Base-by-base conservation (phyloP, 2,329 filamentous ascomycete genomes). In the Calonectria pteridis region DNA sequence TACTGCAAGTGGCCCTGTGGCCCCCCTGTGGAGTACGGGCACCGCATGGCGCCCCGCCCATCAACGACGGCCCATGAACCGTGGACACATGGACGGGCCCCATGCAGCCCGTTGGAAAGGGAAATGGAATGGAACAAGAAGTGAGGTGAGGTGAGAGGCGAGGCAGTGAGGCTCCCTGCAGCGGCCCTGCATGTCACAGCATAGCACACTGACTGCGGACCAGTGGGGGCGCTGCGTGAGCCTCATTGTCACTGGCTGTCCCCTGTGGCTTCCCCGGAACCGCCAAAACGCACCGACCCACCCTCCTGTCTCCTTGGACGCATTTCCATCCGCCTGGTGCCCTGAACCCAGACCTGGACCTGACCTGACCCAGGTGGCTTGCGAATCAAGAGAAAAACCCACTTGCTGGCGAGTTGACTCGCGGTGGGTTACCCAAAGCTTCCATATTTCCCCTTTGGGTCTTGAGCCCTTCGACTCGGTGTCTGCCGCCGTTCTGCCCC, bases 11-110 rank as follows among this genome's bases (percentile, higher is more conserved):
- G 58, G 58, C 58, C 59, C 59, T 63, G 59, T 46, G 26, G 59
- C 65, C 50, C 65, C 50, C 69, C 63, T 51, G 51, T 67, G 63
- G 63, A 67, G 51, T n/a, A 64, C 53, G 43, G 64, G 53, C 67
- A 50, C 20, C 64, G 64, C 63, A 72, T 64, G 50, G 72, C 63
- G 64, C 62, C 72, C 55, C 68, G 69, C 68, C 68, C 62, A 67
- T 71, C 62, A 65, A 55, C 46, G 58, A 63, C 53, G 69, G 69
- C 51, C 69, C 68, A 71, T 58, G 58, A 55, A 65, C 59, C 59
- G 37, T 63, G 59, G 67, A 63, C 59, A 46, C 31, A 67, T 67
- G 64, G 49, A 37, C 29, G 31, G 62, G 20, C 35, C 69, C 59
- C 26, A 69, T 59, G 69, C 69, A 71, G 23, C n/a, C 26, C 51